Evolutionary conservation across 352 stramenopile genomes (phyloP).

Genomic region (Globisporangium irregulare): DNA sequence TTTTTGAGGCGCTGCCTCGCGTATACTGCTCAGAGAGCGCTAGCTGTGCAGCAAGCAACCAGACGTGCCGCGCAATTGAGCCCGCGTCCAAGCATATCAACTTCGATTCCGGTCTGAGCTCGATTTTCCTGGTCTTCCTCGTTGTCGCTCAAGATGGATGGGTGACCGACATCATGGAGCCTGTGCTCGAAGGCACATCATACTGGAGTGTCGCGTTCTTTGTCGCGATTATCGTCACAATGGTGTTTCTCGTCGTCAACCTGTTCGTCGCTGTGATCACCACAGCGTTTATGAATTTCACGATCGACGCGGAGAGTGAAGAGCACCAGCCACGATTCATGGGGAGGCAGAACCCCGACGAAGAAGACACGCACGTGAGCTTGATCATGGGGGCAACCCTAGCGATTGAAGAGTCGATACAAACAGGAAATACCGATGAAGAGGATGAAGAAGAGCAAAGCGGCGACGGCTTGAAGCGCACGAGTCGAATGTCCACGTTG

Average conservation of each 20-base stretch:
- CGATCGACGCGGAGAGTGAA: constrained; percentile 43
- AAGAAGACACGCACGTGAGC: constrained; percentile 72
- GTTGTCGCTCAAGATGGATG: constrained; percentile 78
- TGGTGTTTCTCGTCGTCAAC: constrained; percentile 84
- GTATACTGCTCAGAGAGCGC: constrained; percentile 49
- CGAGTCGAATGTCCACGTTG: constrained; percentile 8
- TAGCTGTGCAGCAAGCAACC: constrained; percentile 31
- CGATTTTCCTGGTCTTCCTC: constrained; percentile 75
- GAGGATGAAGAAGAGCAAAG: not conserved
- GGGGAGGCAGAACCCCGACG: constrained; percentile 51
- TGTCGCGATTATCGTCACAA: constrained; percentile 61
- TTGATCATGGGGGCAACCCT: constrained; percentile 83
- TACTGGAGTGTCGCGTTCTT: constrained; percentile 62
- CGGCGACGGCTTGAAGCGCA: not conserved
- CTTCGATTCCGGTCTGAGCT: constrained; percentile 68
- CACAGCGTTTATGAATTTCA: constrained; percentile 83
- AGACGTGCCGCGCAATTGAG: constrained; percentile 31
- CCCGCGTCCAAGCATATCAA: constrained; percentile 55
- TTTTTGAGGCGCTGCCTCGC: constrained; percentile 40
- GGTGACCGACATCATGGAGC: constrained; percentile 78
- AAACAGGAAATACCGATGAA: not conserved
- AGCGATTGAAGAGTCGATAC: constrained; percentile 58
- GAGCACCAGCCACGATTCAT: constrained; percentile 37
- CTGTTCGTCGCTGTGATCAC: constrained; percentile 83
- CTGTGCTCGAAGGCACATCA: constrained; percentile 62